Conservation (phyloP, 768 basidiomycete genomes). For the Lactarius pseudohatsudake region DNA sequence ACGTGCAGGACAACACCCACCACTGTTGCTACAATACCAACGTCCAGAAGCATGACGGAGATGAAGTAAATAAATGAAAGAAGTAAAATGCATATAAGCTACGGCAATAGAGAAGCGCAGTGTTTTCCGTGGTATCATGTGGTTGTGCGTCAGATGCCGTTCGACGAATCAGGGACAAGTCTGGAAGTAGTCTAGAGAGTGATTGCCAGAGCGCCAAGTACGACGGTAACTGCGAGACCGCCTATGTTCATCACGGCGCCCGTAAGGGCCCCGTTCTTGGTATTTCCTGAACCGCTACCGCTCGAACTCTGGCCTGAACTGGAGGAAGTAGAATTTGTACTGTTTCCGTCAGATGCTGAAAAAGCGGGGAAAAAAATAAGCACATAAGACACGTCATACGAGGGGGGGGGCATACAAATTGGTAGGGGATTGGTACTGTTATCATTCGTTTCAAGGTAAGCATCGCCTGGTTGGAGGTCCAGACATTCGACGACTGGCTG, state of each 20-base stretch:
- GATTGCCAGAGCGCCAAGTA: conserved; percentile 5
- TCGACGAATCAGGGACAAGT: background rate
- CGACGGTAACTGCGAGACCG: background rate
- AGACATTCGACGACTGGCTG: conserved; percentile 71
- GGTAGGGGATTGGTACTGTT: conserved; percentile 62
- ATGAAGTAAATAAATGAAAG: background rate
- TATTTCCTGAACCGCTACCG: background rate
- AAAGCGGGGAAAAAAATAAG: background rate
- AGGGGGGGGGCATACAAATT: conserved; percentile 17
- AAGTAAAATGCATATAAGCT: conserved; percentile 3
- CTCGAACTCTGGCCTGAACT: background rate
- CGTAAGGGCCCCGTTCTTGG: background rate
- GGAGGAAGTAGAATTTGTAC: background rate
- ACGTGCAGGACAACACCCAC: background rate
- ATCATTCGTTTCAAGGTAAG: conserved; percentile 82
- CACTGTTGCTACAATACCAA: background rate
- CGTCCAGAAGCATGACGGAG: background rate
- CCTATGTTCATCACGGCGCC: background rate
- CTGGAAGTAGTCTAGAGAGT: background rate
- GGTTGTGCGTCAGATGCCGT: background rate
- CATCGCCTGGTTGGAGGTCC: conserved; percentile 53
- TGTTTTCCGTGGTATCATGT: conserved; percentile 16
- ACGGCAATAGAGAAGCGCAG: background rate
- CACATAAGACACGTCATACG: background rate
- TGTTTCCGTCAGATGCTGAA: no score